Evolutionary conservation across 805 yeast species (phyloP), one percentile per base, ranked within the genome.

Genomic region (Teunomyces pallodes): DNA sequence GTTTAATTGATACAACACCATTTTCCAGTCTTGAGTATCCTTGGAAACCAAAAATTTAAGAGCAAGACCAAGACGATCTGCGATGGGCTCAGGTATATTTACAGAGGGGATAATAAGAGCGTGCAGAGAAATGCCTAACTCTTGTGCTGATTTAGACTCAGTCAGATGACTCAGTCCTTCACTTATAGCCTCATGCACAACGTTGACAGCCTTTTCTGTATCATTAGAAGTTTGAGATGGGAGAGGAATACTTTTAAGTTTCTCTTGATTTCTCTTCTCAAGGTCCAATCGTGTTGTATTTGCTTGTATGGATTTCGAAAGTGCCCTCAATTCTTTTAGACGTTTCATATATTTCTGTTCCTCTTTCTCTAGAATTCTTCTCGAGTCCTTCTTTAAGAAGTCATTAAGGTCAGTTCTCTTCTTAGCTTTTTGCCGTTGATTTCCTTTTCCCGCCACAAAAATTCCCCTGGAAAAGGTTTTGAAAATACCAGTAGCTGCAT

Each of bases 11-110:
- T 69, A 64, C 9, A 80, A 55, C 9, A 78, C 79, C 39, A 79
- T 64, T 1, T 58, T 58, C 84, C 84, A 80, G 54, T 79, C 69
- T 46, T 75, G 77, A 28, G 65, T 55, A 16, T 68, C 64, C 43
- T 66, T 59, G 16, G 69, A 62, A 0, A 73, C 67, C 31, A 80
- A 65, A 51, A 62, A 69, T 43, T 67, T 70, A 3, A 72, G 54
- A 0, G 79, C 62, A 10, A 72, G 66, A 0, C 76, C 77, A 7
- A 80, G 54, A 30, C 65, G 64, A 3, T 65, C 66, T 9, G 60
- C 45, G 9, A 80, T 62, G 0, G 64, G 44, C 1, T 48, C 43
- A 0, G 84, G 83, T 3, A 80, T 47, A 1, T 59, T 56, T 5
- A 59, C 53, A 1, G 54, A 47, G 1, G 62, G 59, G 0, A 57